Percentiles rank a stretch among this genome's conserved stretches.
These are phyloP conservation scores for Daldinia decipiens DNA, from an alignment of 495 filamentous ascomycete species.

Conservation along the genomic window DNA sequence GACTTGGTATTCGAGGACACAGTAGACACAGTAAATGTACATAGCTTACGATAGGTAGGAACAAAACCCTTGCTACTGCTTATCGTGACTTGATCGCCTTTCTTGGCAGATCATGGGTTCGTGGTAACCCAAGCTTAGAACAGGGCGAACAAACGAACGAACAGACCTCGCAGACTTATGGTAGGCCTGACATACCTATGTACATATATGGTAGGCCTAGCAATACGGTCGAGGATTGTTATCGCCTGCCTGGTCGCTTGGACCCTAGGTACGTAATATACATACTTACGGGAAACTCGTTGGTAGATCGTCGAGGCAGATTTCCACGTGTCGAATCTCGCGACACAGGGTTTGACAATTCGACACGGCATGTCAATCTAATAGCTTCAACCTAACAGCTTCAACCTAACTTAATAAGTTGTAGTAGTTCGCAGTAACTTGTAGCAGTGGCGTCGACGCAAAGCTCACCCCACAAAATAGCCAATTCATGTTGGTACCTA, in stretches of 20 bases:
- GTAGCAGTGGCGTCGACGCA: neutral
- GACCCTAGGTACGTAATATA: neutral
- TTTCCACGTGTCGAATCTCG: slow-evolving; percentile 28
- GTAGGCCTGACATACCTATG: neutral
- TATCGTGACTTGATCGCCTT: slow-evolving; percentile 37
- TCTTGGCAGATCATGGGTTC: slow-evolving; percentile 35
- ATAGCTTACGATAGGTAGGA: slow-evolving; percentile 26
- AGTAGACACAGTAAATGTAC: slow-evolving; percentile 8
- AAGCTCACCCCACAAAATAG: slow-evolving; percentile 4
- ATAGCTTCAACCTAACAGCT: slow-evolving; percentile 3
- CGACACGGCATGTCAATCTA: slow-evolving; percentile 7
- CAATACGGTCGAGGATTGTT: slow-evolving; percentile 13
- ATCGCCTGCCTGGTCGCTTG: neutral
- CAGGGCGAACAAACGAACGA: slow-evolving; percentile 31
- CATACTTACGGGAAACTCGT: slow-evolving; percentile 1
- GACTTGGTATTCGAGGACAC: neutral
- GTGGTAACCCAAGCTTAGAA: slow-evolving; percentile 29
- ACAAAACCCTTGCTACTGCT: slow-evolving; percentile 35
- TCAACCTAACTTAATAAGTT: slow-evolving; percentile 1
- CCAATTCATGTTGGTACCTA: neutral
- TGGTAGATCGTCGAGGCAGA: slow-evolving; percentile 19
- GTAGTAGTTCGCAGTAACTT: neutral
- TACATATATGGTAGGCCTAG: too few relatives aligned
- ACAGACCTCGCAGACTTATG: slow-evolving; percentile 12
- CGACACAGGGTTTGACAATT: slow-evolving; percentile 1